A percentile compares a stretch with the other conserved stretches of the same genome.
These are phyloP conservation scores for Iris macrosiphon DNA, from an alignment of 106 monocot genomes.

Conservation along the genomic window DNA sequence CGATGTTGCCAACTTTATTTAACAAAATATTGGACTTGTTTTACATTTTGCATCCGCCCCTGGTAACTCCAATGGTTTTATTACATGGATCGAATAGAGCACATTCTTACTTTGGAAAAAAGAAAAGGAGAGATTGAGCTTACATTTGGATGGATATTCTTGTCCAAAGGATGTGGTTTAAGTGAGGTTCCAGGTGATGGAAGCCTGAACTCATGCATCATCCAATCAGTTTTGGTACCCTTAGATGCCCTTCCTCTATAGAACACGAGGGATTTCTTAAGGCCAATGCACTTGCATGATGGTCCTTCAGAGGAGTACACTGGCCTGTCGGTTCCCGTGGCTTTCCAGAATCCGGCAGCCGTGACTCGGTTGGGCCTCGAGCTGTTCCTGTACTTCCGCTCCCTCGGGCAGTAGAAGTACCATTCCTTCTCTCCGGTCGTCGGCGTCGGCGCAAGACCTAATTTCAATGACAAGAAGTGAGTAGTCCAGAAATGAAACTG, in stretches of 20 bases:
- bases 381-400: constrained; percentile 66
- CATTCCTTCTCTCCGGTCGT: constrained; percentile 57
- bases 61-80: too few species aligned
- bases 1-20: too few species aligned
- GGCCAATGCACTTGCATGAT: constrained; percentile 58
- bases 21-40: too few species aligned
- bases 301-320: constrained; percentile 54
- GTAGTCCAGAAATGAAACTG: not conserved
- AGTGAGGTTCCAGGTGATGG: constrained; percentile 23
- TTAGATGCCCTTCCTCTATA: constrained; percentile 65
- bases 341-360: constrained; percentile 65
- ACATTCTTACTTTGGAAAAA: too few species aligned
- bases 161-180: constrained; percentile 23
- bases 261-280: constrained; percentile 71
- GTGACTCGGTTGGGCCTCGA: constrained; percentile 63
- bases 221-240: constrained; percentile 69
- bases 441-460: constrained; percentile 9
- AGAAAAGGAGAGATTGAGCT: too few species aligned
- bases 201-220: constrained; percentile 71
- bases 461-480: not conserved
- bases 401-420: constrained; percentile 81
- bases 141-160: constrained; percentile 37
- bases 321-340: constrained; percentile 58
- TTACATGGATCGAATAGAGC: too few species aligned
- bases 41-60: too few species aligned